Conservation (phyloP, 2,329 filamentous ascomycete species). For the Fusarium tuaranense region DNA sequence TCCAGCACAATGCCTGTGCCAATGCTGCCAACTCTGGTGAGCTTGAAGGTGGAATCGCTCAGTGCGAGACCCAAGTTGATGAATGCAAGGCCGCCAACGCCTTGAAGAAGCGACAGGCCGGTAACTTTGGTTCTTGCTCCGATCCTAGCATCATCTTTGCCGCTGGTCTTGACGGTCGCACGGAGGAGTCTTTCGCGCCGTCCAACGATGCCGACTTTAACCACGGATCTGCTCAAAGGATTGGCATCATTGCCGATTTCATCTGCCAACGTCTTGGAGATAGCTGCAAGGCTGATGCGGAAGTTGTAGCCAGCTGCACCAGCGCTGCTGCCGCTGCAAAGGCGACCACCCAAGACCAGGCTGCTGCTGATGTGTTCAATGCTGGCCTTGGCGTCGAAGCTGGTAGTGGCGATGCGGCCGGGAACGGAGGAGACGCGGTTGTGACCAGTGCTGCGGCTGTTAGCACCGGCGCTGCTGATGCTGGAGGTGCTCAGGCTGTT, state of each 20-base stretch:
- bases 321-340: neutral
- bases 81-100: constrained; percentile 2
- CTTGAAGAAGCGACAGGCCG: neutral
- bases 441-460: neutral
- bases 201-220: neutral
- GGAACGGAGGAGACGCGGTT: neutral
- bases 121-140: neutral
- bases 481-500: neutral
- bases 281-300: neutral
- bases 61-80: constrained; percentile 21
- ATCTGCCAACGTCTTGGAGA: neutral
- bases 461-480: neutral
- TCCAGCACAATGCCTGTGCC: constrained; percentile 64
- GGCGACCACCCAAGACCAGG: neutral
- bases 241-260: neutral
- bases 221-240: neutral
- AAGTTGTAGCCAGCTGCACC: neutral
- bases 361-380: neutral
- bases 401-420: neutral
- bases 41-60: constrained; percentile 33
- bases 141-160: neutral
- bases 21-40: constrained; percentile 60
- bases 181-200: neutral
- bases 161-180: neutral
- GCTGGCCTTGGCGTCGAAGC: neutral